Evolutionary conservation across 805 yeast genomes (phyloP).

Genomic region (Lachancea fermentati): DNA sequence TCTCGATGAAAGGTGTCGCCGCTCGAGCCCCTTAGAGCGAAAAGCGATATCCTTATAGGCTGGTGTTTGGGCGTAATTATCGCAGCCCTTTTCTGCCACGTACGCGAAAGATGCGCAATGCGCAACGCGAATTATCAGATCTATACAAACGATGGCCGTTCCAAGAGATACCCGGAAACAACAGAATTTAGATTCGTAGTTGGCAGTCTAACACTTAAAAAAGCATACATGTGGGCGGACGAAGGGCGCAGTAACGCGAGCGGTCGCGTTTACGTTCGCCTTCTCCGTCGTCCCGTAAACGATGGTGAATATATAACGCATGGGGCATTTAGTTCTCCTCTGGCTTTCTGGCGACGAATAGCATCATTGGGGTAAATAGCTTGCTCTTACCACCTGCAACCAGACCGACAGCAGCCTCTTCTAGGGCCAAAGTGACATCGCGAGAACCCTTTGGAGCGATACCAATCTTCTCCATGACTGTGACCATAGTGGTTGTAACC

Average conservation of each 20-base stretch:
- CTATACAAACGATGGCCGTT: no score
- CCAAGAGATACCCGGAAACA: no score
- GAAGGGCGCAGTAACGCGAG: background rate
- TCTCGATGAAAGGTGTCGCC: no score
- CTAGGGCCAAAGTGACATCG: constrained; percentile 87
- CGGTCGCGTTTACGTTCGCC: background rate
- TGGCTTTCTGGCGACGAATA: constrained; percentile 86
- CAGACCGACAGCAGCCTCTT: constrained; percentile 93
- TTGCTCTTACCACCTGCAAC: constrained; percentile 89
- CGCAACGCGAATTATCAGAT: no score
- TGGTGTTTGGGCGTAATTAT: no score
- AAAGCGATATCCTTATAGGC: no score
- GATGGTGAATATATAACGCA: constrained; percentile 1
- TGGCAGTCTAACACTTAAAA: no score
- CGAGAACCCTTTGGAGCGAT: constrained; percentile 89
- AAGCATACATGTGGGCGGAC: background rate
- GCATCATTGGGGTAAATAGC: constrained; percentile 96
- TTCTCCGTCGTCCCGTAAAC: background rate
- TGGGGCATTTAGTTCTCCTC: constrained; percentile 1
- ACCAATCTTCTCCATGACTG: constrained; percentile 76
- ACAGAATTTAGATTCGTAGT: no score
- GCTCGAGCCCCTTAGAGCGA: no score
- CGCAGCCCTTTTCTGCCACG: no score
- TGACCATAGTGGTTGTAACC: constrained; percentile 74
- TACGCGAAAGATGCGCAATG: no score